A percentile compares a stretch with the other conserved stretches of the same genome.
Evolutionary conservation across 176 grass and related monocot species (phyloP).

Genomic region (Phoenix dactylifera): DNA sequence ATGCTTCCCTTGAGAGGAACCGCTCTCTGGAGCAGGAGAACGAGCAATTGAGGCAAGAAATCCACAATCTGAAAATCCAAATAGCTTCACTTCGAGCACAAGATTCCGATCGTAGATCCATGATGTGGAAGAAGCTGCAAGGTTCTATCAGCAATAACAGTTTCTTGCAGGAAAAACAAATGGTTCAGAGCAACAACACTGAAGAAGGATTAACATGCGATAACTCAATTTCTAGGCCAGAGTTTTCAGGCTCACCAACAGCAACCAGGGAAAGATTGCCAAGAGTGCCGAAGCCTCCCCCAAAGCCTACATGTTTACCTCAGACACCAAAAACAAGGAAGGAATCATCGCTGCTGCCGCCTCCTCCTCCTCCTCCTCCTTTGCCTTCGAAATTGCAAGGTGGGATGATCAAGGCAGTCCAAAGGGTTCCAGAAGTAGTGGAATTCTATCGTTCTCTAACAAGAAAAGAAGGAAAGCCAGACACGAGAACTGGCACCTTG

Average conservation of each 20-base stretch:
- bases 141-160: constrained; percentile 30
- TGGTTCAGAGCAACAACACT: constrained; percentile 28
- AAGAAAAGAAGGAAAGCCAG: constrained; percentile 72
- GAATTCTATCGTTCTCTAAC: constrained; percentile 69
- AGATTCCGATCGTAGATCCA: constrained; percentile 43
- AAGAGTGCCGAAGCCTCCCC: constrained; percentile 79
- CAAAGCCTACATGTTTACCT: constrained; percentile 20
- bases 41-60: constrained; percentile 68
- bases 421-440: constrained; percentile 76
- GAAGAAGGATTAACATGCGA: constrained; percentile 32
- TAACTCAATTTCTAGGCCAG: constrained; percentile 29
- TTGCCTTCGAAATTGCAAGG: constrained; percentile 39
- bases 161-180: constrained; percentile 44
- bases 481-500: constrained; percentile 43
- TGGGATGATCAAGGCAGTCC: constrained; percentile 35
- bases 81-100: constrained; percentile 50
- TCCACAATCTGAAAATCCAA: constrained; percentile 48
- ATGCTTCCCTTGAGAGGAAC: constrained; percentile 60
- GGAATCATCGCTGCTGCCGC: constrained; percentile 24
- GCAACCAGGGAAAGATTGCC: constrained; percentile 38
- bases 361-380: constrained; percentile 51
- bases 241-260: constrained; percentile 22
- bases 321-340: background rate
- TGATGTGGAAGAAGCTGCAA: constrained; percentile 53
- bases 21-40: constrained; percentile 69